Percentiles rank a stretch among this genome's conserved stretches.
These are phyloP conservation scores for Dillenia suffruticosa DNA, from an alignment of 164 flowering plant species.

Conservation along the genomic window DNA sequence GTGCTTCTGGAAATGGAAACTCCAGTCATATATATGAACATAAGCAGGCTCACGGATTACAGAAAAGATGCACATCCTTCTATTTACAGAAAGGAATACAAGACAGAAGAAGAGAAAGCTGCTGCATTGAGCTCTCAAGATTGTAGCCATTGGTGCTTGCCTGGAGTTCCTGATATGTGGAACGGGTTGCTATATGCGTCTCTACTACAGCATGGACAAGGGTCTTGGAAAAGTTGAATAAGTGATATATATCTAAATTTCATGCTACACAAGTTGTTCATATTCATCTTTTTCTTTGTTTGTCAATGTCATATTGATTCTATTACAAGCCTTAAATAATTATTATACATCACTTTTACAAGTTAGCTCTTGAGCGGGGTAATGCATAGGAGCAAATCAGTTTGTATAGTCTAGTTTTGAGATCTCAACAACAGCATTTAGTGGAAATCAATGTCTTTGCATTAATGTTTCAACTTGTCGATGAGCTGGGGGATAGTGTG, in stretches of 20 bases:
- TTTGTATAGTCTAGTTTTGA: too few relatives aligned
- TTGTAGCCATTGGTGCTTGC: constrained; percentile 96
- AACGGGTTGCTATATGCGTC: constrained; percentile 75
- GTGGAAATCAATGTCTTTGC: too few relatives aligned
- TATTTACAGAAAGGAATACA: constrained; percentile 53
- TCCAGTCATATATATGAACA: constrained; percentile 59
- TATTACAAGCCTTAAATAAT: background rate
- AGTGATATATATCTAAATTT: background rate
- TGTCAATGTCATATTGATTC: background rate
- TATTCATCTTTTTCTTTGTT: too few relatives aligned
- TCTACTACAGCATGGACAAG: constrained; percentile 36
- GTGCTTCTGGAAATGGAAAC: constrained; percentile 53
- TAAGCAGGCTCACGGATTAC: constrained; percentile 72
- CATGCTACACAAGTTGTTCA: too few relatives aligned
- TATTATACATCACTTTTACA: too few relatives aligned
- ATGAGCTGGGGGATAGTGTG: too few relatives aligned
- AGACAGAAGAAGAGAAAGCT: constrained; percentile 29
- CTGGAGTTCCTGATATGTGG: constrained; percentile 92
- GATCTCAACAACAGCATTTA: too few relatives aligned
- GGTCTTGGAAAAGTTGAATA: constrained; percentile 28
- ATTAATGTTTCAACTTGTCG: too few relatives aligned
- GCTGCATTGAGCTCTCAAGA: constrained; percentile 54
- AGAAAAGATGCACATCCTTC: constrained; percentile 89
- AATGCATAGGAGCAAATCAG: too few relatives aligned
- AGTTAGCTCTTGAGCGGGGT: too few relatives aligned